Evolutionary conservation across 352 stramenopile genomes (phyloP).

Genomic region (Pythium dissotocum): DNA sequence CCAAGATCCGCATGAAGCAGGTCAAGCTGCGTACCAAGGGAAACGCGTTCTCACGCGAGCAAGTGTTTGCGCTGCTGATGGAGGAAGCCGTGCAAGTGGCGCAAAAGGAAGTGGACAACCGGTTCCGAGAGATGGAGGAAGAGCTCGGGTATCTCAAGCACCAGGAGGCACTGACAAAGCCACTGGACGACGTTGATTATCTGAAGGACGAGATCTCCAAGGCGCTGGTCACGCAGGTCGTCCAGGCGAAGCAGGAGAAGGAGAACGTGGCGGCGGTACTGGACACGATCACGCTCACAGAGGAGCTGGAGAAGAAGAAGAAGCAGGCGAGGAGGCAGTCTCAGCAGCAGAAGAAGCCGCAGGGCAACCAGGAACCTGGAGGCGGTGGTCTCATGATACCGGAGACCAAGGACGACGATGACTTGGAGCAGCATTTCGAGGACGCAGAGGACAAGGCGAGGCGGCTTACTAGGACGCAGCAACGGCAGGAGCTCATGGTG

Average conservation of each 20-base stretch:
- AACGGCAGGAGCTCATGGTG: constrained; percentile 62
- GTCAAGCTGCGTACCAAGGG: constrained; percentile 89
- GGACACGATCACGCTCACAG: constrained; percentile 53
- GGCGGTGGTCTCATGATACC: background rate
- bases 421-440: constrained; percentile 52
- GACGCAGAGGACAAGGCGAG: constrained; percentile 36
- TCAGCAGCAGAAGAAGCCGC: constrained; percentile 2
- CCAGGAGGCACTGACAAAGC: constrained; percentile 36
- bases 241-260: constrained; percentile 60
- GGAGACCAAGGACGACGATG: background rate
- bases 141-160: constrained; percentile 73
- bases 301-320: constrained; percentile 56
- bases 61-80: constrained; percentile 79
- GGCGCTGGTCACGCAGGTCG: constrained; percentile 51
- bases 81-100: constrained; percentile 82
- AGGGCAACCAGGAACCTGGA: constrained; percentile 15
- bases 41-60: constrained; percentile 69
- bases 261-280: constrained; percentile 44
- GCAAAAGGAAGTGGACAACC: constrained; percentile 80
- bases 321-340: constrained; percentile 16
- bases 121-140: constrained; percentile 88
- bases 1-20: constrained; percentile 92
- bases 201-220: constrained; percentile 70
- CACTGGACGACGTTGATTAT: constrained; percentile 54
- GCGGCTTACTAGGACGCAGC: constrained; percentile 32